Percentiles rank a stretch among this genome's conserved stretches.
phyloP scores from a whole-genome alignment of 106 monocot genomes.

The Phalaenopsis aphrodite region DNA sequence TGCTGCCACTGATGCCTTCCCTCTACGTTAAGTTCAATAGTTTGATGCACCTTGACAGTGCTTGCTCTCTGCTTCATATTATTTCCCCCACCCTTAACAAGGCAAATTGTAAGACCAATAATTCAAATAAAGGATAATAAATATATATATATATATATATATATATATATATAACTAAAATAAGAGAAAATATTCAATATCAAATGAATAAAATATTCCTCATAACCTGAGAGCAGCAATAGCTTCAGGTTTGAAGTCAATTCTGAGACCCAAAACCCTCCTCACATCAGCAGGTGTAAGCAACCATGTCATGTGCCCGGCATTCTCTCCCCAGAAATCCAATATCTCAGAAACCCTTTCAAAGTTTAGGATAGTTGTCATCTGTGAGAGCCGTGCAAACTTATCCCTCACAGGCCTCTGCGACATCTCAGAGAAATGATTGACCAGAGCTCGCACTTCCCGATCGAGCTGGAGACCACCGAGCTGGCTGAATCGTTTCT shows the following conservation, averaged over 20 bases:
- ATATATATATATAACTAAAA: too few relatives aligned
- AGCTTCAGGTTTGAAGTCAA: conserved; percentile 87
- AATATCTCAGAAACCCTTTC: conserved; percentile 92
- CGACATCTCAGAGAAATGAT: conserved; percentile 85
- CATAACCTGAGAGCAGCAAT: conserved; percentile 84
- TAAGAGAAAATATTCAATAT: too few relatives aligned
- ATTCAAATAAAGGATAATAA: too few relatives aligned
- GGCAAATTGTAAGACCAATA: too few relatives aligned
- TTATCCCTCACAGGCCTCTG: conserved; percentile 92
- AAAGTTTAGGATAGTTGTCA: conserved; percentile 79
- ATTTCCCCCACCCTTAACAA: too few relatives aligned
- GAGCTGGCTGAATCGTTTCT: conserved; percentile 90
- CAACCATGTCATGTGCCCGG: conserved; percentile 92
- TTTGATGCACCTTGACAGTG: too few relatives aligned
- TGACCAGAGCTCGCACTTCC: conserved; percentile 84
- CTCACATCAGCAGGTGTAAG: conserved; percentile 92
- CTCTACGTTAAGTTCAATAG: too few relatives aligned
- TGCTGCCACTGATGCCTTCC: too few relatives aligned
- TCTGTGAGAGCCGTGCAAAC: conserved; percentile 87
- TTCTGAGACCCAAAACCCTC: conserved; percentile 73
- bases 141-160: too few relatives aligned
- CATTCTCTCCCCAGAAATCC: conserved; percentile 98
- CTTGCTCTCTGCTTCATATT: too few relatives aligned
- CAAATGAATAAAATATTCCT: background rate
- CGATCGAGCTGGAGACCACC: conserved; percentile 93